Conservation (phyloP, 345 rosid genomes). For the Moricandia arvensis region DNA sequence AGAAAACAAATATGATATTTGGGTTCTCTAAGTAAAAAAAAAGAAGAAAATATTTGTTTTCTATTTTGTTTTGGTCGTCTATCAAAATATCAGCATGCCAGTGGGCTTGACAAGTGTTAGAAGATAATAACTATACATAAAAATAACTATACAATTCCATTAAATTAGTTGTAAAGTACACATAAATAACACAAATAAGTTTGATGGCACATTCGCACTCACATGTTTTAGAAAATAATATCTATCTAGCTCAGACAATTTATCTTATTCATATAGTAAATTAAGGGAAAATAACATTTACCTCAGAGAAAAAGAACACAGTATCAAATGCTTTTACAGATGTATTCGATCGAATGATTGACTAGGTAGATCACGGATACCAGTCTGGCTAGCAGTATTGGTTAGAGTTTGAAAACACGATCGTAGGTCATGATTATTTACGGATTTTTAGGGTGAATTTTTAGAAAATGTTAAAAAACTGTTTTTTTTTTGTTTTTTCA, state of each 20-base stretch:
- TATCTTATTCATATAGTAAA: neutral
- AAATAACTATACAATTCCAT: neutral
- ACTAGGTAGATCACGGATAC: neutral
- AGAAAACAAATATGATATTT: neutral
- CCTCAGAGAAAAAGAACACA: neutral
- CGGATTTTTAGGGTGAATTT: no score
- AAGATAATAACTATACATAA: neutral
- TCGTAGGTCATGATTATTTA: no score
- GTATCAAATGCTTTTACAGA: neutral
- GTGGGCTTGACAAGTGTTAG: neutral
- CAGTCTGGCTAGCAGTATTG: neutral
- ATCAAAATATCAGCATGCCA: slow-evolving; percentile 3
- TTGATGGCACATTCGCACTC: neutral
- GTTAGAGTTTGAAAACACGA: neutral
- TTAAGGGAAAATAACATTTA: neutral
- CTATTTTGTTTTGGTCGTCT: slow-evolving; percentile 4
- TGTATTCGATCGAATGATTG: neutral
- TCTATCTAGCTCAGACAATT: neutral
- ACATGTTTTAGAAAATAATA: neutral
- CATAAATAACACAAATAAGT: neutral
- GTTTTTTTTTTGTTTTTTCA: no score
- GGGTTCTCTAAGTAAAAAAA: neutral
- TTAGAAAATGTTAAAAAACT: no score
- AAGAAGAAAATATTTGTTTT: neutral
- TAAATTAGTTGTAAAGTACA: neutral